Percentiles rank a stretch among this genome's conserved stretches.
phyloP scores from a whole-genome alignment of 805 yeast species.

The Candida ipomoeae region DNA sequence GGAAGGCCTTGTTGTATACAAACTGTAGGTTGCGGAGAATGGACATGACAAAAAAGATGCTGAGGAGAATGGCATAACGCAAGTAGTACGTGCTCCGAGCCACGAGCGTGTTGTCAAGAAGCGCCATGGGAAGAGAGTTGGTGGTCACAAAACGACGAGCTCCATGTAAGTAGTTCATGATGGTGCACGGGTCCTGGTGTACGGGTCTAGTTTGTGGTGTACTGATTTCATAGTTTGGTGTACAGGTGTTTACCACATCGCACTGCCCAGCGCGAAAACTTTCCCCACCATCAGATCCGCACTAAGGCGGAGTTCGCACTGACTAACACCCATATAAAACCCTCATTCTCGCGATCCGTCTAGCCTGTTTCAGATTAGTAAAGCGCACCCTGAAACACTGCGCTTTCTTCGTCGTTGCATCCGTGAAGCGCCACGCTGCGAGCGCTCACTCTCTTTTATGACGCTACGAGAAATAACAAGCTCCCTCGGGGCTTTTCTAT shows the following conservation, averaged over 20 bases:
- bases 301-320: background rate
- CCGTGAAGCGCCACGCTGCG: background rate
- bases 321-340: background rate
- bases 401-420: background rate
- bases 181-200: too few relatives aligned
- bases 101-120: background rate
- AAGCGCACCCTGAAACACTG: too few relatives aligned
- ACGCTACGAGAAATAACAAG: slow-evolving; percentile 4
- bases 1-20: slow-evolving; percentile 46
- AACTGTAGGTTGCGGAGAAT: slow-evolving; percentile 50
- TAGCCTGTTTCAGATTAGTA: too few relatives aligned
- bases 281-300: slow-evolving; percentile 6
- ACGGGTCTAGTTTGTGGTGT: too few relatives aligned
- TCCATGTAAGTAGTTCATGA: background rate
- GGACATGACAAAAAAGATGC: slow-evolving; percentile 54
- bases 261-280: slow-evolving; percentile 4
- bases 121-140: background rate
- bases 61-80: slow-evolving; percentile 30
- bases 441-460: slow-evolving; percentile 4
- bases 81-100: slow-evolving; percentile 7
- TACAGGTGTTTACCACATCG: slow-evolving; percentile 1
- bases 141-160: slow-evolving; percentile 1
- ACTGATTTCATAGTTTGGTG: too few relatives aligned
- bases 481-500: slow-evolving; percentile 25
- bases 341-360: background rate